Evolutionary conservation across 495 filamentous ascomycete species (phyloP).

Genomic region (Terfezia claveryi): DNA sequence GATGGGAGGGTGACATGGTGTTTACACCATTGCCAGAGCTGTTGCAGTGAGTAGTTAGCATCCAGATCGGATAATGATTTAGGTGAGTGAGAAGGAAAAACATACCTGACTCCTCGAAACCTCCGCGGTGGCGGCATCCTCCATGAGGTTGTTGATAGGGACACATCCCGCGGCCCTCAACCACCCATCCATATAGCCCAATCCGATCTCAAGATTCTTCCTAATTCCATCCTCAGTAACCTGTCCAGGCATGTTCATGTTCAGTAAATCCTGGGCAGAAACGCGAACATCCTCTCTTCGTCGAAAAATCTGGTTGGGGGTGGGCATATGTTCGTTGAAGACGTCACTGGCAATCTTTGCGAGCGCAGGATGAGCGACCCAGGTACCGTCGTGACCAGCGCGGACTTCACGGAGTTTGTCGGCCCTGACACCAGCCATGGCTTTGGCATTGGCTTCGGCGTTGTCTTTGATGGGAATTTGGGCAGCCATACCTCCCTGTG

Average conservation of each 20-base stretch:
- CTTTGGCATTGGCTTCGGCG: constrained; percentile 67
- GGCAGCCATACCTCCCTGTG: constrained; percentile 79
- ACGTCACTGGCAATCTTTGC: constrained; percentile 73
- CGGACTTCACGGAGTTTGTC: constrained; percentile 94
- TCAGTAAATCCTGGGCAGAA: constrained; percentile 73
- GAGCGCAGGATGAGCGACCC: constrained; percentile 93
- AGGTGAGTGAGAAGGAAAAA: not conserved
- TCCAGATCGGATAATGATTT: not conserved
- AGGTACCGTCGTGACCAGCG: constrained; percentile 71
- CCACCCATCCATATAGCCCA: constrained; percentile 98
- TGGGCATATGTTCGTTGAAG: constrained; percentile 98
- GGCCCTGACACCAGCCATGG: constrained; percentile 79
- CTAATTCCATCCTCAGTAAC: constrained; percentile 91
- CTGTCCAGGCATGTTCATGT: constrained; percentile 91
- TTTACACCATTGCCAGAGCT: constrained; percentile 91
- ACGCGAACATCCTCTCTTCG: constrained; percentile 80
- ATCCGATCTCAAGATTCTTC: constrained; percentile 93
- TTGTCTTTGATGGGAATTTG: constrained; percentile 98
- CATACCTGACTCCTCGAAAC: constrained; percentile 45
- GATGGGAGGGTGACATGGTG: constrained; percentile 52
- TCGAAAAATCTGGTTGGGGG: constrained; percentile 85
- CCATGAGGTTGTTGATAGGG: constrained; percentile 98
- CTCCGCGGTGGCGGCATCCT: constrained; percentile 94
- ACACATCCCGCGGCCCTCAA: constrained; percentile 85
- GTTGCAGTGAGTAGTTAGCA: constrained; percentile 8